Evolutionary conservation across 345 rosid species (phyloP).

Genomic region (Lepidium africanum): DNA sequence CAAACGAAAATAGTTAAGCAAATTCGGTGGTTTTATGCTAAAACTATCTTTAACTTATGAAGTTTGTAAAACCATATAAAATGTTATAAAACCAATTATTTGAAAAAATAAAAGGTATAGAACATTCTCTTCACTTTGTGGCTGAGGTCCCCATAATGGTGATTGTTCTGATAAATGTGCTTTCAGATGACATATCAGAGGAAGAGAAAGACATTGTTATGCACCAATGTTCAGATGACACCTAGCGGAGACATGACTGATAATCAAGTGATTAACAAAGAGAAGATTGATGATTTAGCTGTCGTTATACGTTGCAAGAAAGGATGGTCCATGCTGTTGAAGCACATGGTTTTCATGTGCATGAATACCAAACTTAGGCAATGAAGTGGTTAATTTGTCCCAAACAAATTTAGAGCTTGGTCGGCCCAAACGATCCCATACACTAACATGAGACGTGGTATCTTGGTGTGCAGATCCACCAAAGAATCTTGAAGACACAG

Average conservation of each 20-base stretch:
- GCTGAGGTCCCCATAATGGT: slow-evolving; percentile 40
- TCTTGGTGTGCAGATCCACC: slow-evolving; percentile 6
- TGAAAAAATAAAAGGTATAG: no score
- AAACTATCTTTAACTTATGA: no score
- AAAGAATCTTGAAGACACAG: slow-evolving; percentile 11
- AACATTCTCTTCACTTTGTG: no score
- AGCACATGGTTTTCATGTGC: slow-evolving; percentile 2
- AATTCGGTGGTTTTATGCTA: no score
- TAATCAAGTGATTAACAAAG: slow-evolving; percentile 25
- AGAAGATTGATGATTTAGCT: slow-evolving; percentile 15
- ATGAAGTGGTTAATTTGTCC: not conserved
- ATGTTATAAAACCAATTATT: no score
- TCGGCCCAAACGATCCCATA: slow-evolving; percentile 36
- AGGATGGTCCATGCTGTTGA: slow-evolving; percentile 15
- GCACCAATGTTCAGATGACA: slow-evolving; percentile 21
- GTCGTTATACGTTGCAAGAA: slow-evolving; percentile 17
- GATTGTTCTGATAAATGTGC: slow-evolving; percentile 37
- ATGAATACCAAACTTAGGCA: not conserved
- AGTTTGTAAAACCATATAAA: no score
- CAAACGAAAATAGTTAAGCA: no score
- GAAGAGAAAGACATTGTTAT: slow-evolving; percentile 42
- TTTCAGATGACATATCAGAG: slow-evolving; percentile 47
- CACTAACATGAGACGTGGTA: slow-evolving; percentile 23
- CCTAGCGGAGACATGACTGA: slow-evolving; percentile 8
- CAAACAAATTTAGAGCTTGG: not conserved